Evolutionary conservation across 805 yeast species (phyloP), one percentile per base, ranked within the genome.

Genomic region (Ogataea nitratoaversa): DNA sequence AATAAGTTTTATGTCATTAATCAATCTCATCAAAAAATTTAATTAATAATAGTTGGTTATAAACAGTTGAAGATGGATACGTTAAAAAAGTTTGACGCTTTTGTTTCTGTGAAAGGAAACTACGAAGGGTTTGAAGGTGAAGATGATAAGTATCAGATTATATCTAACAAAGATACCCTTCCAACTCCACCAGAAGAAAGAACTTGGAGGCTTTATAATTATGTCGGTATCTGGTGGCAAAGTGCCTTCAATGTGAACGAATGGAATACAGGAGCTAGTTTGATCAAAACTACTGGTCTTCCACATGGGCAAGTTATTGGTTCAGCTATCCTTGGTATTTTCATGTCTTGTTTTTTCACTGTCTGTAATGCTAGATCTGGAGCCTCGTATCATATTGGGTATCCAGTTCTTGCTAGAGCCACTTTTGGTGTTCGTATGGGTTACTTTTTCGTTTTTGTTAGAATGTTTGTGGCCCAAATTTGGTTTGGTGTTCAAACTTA

Each of bases 401-500:
- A 60, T 46, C 65, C 71, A 3, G 60, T 65, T 8, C 43, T 58
- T 30, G 64, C 68, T 9, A 57, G 71, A 50, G 52, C 62, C 36
- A 50, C 59, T 11, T 67, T 59, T 47, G 71, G 71, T 9, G 60
- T 66, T 32, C 46, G 56, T 23, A 63, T 67, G 9, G 59, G 64
- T 8, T 50, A 49, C 29, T 54, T 66, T 25, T 65, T 63, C 25
- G 60, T 66, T 25, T 52, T 64, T 32, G 61, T 66, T 30, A 55
- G 70, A 36, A 55, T 64, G 38, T 56, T 63, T 30, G 57, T 63
- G 2, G 65, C 67, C 17, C 56, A 60, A 25, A 60, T 67, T 29
- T 62, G 70, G 65, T 67, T 61, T 49, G 70, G 70, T 16, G 65
- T 63, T 34, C 61, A 63, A 43, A 59, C 68, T 7, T 59, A 59